These are phyloP conservation scores for Zymoseptoria pseudotritici DNA, from an alignment of 2,329 filamentous ascomycete species.

Conservation along the genomic window DNA sequence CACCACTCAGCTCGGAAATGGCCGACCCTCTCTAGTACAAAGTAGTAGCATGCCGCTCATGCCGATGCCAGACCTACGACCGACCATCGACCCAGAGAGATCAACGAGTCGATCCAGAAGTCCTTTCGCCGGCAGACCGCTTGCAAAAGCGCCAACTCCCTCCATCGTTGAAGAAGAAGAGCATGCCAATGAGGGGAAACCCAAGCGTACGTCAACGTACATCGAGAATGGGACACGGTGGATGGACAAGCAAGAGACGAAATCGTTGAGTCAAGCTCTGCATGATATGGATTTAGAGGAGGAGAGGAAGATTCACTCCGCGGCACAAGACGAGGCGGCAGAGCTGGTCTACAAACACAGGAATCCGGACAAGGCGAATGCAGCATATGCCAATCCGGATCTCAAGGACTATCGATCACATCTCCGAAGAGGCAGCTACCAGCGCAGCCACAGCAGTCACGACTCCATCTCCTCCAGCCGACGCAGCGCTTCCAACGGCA, in stretches of 20 bases:
- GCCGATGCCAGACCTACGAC: slow-evolving; percentile 14
- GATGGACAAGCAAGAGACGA: slow-evolving; percentile 74
- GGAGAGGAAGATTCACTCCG: slow-evolving; percentile 57
- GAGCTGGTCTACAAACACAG: slow-evolving; percentile 73
- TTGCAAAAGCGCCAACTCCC: slow-evolving; percentile 21
- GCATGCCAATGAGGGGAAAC: slow-evolving; percentile 32
- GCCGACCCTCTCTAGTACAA: slow-evolving; percentile 26
- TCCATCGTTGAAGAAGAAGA: slow-evolving; percentile 1
- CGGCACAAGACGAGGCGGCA: slow-evolving; percentile 68
- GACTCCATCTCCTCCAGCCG: slow-evolving; percentile 7
- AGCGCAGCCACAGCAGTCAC: slow-evolving; percentile 41
- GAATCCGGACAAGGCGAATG: slow-evolving; percentile 56
- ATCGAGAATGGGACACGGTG: slow-evolving; percentile 67
- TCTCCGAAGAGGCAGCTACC: slow-evolving; percentile 64
- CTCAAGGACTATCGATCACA: slow-evolving; percentile 55
- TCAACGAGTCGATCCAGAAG: slow-evolving; percentile 10
- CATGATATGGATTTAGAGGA: slow-evolving; percentile 64
- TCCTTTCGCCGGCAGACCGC: slow-evolving; percentile 27
- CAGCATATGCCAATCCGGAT: slow-evolving; percentile 29
- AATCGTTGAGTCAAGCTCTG: slow-evolving; percentile 63
- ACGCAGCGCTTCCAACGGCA: slow-evolving; percentile 13
- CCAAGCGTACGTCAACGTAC: slow-evolving; percentile 58
- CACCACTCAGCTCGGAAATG: slow-evolving; percentile 8
- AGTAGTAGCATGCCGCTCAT: slow-evolving; percentile 27
- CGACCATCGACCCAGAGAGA: slow-evolving; percentile 12